Conservation (phyloP, 2,329 filamentous ascomycete species). For the Lachnellula subtilissima region DNA sequence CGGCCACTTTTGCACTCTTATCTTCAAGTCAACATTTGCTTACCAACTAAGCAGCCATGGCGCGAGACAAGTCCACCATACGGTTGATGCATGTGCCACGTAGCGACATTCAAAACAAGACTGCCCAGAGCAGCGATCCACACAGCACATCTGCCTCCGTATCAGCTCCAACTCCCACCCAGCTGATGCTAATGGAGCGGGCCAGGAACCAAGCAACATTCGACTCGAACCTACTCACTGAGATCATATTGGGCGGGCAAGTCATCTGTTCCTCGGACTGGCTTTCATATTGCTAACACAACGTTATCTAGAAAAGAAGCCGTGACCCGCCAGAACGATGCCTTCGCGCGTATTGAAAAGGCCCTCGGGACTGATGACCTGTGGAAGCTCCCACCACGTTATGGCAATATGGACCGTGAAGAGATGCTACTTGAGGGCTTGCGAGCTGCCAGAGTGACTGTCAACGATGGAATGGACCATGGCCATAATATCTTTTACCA, state of each 20-base stretch:
- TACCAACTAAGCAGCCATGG: no score
- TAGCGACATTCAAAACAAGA: background rate
- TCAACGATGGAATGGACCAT: constrained; percentile 8
- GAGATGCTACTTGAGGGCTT: constrained; percentile 7
- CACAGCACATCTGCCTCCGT: background rate
- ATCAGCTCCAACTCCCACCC: background rate
- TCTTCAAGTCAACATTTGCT: no score
- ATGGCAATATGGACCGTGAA: constrained; percentile 8
- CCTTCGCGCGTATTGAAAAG: constrained; percentile 12
- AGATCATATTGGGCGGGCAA: constrained; percentile 14
- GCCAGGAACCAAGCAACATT: constrained; percentile 5
- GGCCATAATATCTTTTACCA: constrained; percentile 6
- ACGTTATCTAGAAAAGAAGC: constrained; percentile 2
- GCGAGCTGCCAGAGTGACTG: constrained; percentile 6
- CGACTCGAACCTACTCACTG: constrained; percentile 2
- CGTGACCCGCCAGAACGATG: background rate
- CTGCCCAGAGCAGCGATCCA: background rate
- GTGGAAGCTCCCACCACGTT: constrained; percentile 9
- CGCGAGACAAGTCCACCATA: no score
- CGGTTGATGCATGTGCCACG: no score
- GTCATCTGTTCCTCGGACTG: background rate
- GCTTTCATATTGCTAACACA: background rate
- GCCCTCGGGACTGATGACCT: constrained; percentile 6
- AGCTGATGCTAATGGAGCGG: constrained; percentile 1
- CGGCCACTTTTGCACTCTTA: no score